Evolutionary conservation across 2,329 filamentous ascomycete genomes (phyloP).

Genomic region (Exophiala xenobiotica): DNA sequence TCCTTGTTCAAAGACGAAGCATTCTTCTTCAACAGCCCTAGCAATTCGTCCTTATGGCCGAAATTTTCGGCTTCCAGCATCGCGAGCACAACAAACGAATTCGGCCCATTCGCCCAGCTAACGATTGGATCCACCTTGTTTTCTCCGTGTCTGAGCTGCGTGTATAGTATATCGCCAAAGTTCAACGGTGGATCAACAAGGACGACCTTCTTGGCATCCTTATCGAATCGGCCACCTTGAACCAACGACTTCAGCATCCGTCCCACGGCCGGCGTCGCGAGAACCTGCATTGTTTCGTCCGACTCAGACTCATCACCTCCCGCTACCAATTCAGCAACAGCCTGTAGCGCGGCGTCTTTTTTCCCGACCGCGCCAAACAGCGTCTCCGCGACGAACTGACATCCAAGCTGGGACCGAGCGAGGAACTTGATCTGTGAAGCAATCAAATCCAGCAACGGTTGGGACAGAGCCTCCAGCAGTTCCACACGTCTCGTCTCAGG

Average conservation of each 20-base stretch:
- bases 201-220: slow-evolving; percentile 63
- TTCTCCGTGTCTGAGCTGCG: slow-evolving; percentile 55
- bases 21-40: slow-evolving; percentile 64
- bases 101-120: slow-evolving; percentile 81
- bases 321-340: slow-evolving; percentile 53
- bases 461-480: slow-evolving; percentile 70
- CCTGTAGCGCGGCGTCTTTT: slow-evolving; percentile 70
- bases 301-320: slow-evolving; percentile 44
- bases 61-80: slow-evolving; percentile 76
- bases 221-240: slow-evolving; percentile 83
- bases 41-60: slow-evolving; percentile 63
- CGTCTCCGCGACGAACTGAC: slow-evolving; percentile 80
- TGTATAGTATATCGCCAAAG: slow-evolving; percentile 81
- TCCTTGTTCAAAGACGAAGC: slow-evolving; percentile 52
- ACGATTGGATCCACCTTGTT: slow-evolving; percentile 62
- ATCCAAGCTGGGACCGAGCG: slow-evolving; percentile 74
- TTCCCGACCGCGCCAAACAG: slow-evolving; percentile 74
- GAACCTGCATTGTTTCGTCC: slow-evolving; percentile 50
- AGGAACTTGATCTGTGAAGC: slow-evolving; percentile 66
- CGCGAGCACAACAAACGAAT: slow-evolving; percentile 81
- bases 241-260: slow-evolving; percentile 90
- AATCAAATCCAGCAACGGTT: slow-evolving; percentile 72
- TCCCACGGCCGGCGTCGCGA: slow-evolving; percentile 66
- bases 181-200: slow-evolving; percentile 73
- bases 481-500: slow-evolving; percentile 72